Evolutionary conservation across 129 eudicot species (phyloP).

Genomic region (Lactuca sativa): DNA sequence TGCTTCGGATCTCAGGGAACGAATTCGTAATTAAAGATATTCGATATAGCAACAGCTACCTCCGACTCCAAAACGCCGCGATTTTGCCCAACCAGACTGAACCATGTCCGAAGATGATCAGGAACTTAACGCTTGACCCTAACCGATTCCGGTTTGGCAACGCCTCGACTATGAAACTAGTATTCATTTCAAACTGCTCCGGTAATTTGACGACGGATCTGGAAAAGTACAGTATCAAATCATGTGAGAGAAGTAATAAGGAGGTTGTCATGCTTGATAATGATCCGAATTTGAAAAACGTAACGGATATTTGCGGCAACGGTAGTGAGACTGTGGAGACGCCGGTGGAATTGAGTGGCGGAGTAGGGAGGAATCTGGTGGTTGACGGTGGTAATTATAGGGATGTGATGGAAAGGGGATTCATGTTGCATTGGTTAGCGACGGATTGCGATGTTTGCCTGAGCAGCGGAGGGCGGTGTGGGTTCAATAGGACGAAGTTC

Average conservation of each 20-base stretch:
- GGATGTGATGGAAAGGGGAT: constrained; percentile 44
- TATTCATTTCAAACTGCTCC: constrained; percentile 11
- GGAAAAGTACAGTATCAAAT: constrained; percentile 3
- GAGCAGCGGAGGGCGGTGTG: constrained; percentile 62
- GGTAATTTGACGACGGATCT: not conserved
- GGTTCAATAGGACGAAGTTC: constrained; percentile 20
- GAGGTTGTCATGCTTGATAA: constrained; percentile 28
- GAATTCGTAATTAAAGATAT: constrained; percentile 27
- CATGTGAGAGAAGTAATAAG: constrained; percentile 6
- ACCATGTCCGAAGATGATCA: not conserved
- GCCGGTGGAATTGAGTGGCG: constrained; percentile 37
- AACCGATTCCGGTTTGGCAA: not conserved
- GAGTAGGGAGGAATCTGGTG: constrained; percentile 9
- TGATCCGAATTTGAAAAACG: constrained; percentile 26
- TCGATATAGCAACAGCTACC: not conserved
- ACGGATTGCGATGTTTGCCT: constrained; percentile 43
- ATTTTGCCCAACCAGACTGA: not conserved
- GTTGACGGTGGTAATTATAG: constrained; percentile 12
- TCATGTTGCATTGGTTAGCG: constrained; percentile 51
- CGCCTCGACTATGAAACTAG: not conserved
- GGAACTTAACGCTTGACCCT: constrained; percentile 18
- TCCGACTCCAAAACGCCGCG: constrained; percentile 20
- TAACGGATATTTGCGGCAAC: constrained; percentile 20
- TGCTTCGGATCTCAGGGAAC: constrained; percentile 17
- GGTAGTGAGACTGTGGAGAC: constrained; percentile 18